Conservation (phyloP, 2,329 filamentous ascomycete species). For the Penicillium decumbens region DNA sequence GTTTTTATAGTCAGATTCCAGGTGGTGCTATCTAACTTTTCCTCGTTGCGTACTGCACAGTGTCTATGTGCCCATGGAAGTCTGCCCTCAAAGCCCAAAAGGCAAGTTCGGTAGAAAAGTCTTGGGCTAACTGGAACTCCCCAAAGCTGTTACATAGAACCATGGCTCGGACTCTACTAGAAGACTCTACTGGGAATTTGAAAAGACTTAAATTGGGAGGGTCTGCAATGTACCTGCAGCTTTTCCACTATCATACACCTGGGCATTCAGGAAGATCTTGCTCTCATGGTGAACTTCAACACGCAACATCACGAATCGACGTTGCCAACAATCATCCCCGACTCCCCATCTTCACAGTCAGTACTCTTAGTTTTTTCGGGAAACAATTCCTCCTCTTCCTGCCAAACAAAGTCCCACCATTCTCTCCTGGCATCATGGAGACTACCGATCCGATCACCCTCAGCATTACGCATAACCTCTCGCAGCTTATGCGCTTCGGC, state of each 20-base stretch:
- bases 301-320: background rate
- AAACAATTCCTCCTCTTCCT: constrained; percentile 7
- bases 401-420: constrained; percentile 26
- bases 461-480: constrained; percentile 12
- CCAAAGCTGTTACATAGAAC: too few species aligned
- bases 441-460: constrained; percentile 11
- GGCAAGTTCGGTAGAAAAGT: too few species aligned
- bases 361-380: constrained; percentile 3
- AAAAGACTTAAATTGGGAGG: background rate
- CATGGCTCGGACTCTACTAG: too few species aligned
- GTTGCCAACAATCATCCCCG: background rate
- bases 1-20: too few species aligned
- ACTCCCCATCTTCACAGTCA: constrained; percentile 10
- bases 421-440: constrained; percentile 12
- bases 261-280: too few species aligned
- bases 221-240: background rate
- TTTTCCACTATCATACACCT: background rate
- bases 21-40: too few species aligned
- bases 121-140: too few species aligned
- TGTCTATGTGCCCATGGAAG: too few species aligned
- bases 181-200: background rate
- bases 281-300: background rate
- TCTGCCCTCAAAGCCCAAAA: too few species aligned
- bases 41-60: too few species aligned
- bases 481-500: constrained; percentile 2